Evolutionary conservation across 106 monocot genomes (phyloP), one percentile per base, ranked within the genome.

Genomic region (Iris macrosiphon): DNA sequence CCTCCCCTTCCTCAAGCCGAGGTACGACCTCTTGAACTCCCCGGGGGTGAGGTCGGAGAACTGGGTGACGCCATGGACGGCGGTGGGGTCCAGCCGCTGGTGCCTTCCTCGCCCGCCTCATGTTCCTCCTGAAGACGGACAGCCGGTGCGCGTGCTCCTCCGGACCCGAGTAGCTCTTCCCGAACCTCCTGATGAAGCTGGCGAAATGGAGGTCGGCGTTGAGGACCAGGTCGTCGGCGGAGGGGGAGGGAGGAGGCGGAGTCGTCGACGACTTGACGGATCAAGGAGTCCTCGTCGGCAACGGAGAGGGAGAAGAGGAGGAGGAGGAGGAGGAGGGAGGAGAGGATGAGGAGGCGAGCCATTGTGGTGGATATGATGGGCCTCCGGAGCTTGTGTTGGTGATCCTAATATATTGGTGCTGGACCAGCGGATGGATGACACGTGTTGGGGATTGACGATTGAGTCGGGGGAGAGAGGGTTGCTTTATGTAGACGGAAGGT

Each of bases 11-110:
- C 64, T 68, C 48, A 93, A 37, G 10, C 93, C 93, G 27, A 84
- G 68, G 62, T 69, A 71, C 17, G 22, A 46, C 46, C 45, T 42
- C 35, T 70, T 62, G 75, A 93, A 93, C 67, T 93, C 93, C 64
- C 69, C 72, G 7, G 83, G 78, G 13, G 88, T 93, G 20, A 93
- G 77, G 47, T 93, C 93, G 49, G 83, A 93, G 68, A 88, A 93
- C 75, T 84, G 57, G 20, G 87, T 93, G 47, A 93, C 57, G 11
- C 93, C 93, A 43, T 93, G 88, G 23, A 73, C 83, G 37, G 93
- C 93, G 15, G 77, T 29, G 32, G 93, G 93, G 61, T 93, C 93
- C 9, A 93, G 80, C 50, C 49, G 48, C 80, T 93, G 93, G 62
- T 93, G 74, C 50, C 76, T 41, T 72, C 59, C 65, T 56, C 49